phyloP scores from a whole-genome alignment of 176 grass and related monocot species.

The Pharus latifolius region DNA sequence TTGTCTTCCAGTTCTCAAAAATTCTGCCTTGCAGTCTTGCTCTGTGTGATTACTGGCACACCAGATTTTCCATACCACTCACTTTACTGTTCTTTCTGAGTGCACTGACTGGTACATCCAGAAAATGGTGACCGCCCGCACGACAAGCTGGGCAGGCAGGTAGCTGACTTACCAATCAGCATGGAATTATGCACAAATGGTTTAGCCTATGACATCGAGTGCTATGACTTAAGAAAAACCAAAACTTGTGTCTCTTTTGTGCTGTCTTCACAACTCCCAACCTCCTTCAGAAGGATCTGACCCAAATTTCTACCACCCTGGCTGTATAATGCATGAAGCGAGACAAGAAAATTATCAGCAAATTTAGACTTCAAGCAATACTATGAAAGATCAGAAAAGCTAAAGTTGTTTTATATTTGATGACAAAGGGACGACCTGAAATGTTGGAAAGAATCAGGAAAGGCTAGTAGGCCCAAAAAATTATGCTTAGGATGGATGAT shows the following conservation, averaged over 20 bases:
- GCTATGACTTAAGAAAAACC: not conserved
- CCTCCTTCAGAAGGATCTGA: not conserved
- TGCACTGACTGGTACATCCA: too few relatives aligned
- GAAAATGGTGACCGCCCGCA: too few relatives aligned
- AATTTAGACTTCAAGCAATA: not conserved
- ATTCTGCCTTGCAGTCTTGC: not conserved
- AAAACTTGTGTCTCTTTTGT: too few relatives aligned
- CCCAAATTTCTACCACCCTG: not conserved
- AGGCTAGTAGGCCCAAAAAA: not conserved
- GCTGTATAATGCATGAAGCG: constrained; percentile 7
- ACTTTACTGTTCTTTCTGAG: too few relatives aligned
- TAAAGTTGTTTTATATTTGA: not conserved
- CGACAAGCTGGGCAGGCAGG: too few relatives aligned
- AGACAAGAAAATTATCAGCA: not conserved
- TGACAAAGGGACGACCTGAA: not conserved
- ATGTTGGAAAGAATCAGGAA: not conserved
- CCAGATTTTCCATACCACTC: not conserved
- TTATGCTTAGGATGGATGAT: not conserved
- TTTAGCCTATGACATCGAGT: not conserved
- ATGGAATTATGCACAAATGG: not conserved
- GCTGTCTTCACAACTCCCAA: not conserved
- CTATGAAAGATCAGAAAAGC: not conserved
- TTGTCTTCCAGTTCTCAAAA: not conserved
- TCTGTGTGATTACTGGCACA: not conserved
- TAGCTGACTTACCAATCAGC: constrained; percentile 1